Evolutionary conservation across 352 stramenopile species (phyloP).

Genomic region (Aphanomyces cochlioides): DNA sequence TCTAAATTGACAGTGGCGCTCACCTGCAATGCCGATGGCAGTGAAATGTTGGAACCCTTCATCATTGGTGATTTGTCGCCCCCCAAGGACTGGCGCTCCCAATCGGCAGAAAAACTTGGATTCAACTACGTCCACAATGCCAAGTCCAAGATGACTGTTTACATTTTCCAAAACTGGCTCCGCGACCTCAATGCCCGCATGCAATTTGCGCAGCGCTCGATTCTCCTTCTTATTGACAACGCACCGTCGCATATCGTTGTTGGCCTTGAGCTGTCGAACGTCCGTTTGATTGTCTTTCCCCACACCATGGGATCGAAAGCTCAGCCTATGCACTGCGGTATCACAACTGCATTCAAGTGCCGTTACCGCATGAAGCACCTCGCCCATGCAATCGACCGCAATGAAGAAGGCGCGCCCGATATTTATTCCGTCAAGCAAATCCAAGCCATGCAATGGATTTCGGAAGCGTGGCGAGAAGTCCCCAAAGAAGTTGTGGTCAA

Average conservation of each 20-base stretch:
- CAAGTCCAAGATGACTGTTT: slow-evolving; percentile 79
- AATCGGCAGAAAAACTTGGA: slow-evolving; percentile 68
- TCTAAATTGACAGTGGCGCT: slow-evolving; percentile 63
- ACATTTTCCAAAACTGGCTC: slow-evolving; percentile 81
- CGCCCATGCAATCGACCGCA: slow-evolving; percentile 75
- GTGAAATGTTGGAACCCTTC: slow-evolving; percentile 70
- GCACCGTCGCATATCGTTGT: slow-evolving; percentile 70
- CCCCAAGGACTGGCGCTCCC: slow-evolving; percentile 73
- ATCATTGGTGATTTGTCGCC: slow-evolving; percentile 76
- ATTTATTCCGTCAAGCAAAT: slow-evolving; percentile 82
- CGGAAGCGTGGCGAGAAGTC: slow-evolving; percentile 75
- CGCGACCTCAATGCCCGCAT: slow-evolving; percentile 77
- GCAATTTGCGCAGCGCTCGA: slow-evolving; percentile 66
- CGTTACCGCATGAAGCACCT: slow-evolving; percentile 77
- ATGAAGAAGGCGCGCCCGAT: slow-evolving; percentile 69
- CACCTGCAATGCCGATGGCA: slow-evolving; percentile 62
- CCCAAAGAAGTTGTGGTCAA: slow-evolving; percentile 73
- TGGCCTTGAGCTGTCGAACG: slow-evolving; percentile 72
- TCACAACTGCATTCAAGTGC: slow-evolving; percentile 69
- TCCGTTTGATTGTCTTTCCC: slow-evolving; percentile 82
- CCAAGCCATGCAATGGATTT: slow-evolving; percentile 84
- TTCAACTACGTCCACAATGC: slow-evolving; percentile 82
- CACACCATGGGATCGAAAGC: slow-evolving; percentile 81
- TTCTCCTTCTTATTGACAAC: slow-evolving; percentile 75
- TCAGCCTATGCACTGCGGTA: slow-evolving; percentile 76